Conservation (phyloP, 2,329 filamentous ascomycete genomes). For the Penicillium sp. region DNA sequence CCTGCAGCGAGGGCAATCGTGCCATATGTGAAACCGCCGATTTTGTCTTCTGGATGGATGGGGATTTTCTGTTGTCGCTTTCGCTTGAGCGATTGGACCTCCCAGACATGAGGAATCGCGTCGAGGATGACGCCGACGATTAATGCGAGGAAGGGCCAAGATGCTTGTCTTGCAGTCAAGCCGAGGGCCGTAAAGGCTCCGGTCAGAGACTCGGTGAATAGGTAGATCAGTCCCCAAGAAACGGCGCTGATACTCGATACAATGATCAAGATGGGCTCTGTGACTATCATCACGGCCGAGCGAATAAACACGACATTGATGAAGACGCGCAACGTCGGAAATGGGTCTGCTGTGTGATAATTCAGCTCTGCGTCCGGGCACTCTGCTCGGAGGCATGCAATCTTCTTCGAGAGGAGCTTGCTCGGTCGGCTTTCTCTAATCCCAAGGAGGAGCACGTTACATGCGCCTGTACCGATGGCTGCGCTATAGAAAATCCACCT, state of each 20-base stretch:
- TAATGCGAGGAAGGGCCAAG: conserved; percentile 38
- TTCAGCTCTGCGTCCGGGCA: conserved; percentile 7
- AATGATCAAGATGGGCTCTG: conserved; percentile 14
- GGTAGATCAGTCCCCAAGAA: conserved; percentile 11
- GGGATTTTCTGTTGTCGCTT: background rate
- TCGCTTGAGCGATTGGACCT: background rate
- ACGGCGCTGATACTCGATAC: conserved; percentile 13
- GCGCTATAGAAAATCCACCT: conserved; percentile 18
- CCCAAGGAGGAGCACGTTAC: conserved; percentile 3
- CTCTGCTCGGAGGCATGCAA: conserved; percentile 5
- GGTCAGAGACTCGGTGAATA: conserved; percentile 24
- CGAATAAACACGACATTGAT: conserved; percentile 12
- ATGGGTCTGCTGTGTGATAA: conserved; percentile 14
- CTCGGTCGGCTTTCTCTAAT: conserved; percentile 18
- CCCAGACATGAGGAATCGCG: conserved; percentile 1
- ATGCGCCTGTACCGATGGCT: conserved; percentile 5
- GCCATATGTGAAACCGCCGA: conserved; percentile 21
- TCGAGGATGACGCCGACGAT: conserved; percentile 4
- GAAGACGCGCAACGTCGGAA: conserved; percentile 10
- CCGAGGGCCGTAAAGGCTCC: conserved; percentile 43
- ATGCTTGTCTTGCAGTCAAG: conserved; percentile 36
- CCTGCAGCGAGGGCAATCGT: conserved; percentile 17
- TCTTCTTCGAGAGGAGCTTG: conserved; percentile 13
- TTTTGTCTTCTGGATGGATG: conserved; percentile 26
- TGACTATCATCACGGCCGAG: conserved; percentile 1